Evolutionary conservation across 225 moss, liverwort and hornwort genomes (phyloP).

Genomic region (Pseudisothecium myosuroides): DNA sequence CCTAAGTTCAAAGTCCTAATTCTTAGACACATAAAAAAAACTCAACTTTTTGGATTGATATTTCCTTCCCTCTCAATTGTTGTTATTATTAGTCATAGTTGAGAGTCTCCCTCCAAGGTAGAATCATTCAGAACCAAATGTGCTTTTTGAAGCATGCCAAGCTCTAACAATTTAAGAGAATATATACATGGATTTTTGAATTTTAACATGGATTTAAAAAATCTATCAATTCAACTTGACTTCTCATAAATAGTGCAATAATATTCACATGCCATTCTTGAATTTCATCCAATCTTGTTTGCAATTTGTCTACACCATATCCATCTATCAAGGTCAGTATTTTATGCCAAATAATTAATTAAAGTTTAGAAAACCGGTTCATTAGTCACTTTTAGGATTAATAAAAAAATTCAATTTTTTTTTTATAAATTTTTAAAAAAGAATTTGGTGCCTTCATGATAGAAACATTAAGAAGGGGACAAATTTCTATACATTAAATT

Average conservation of each 20-base stretch:
- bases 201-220: accelerated
- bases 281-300: neutral
- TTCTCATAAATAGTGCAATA: neutral
- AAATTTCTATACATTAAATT: too few relatives aligned
- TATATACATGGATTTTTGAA: neutral
- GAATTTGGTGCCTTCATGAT: neutral
- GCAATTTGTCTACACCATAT: neutral
- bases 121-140: neutral
- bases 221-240: neutral
- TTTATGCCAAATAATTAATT: neutral
- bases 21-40: too few relatives aligned
- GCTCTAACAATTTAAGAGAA: neutral
- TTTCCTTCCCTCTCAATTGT: too few relatives aligned
- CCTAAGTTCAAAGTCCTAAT: too few relatives aligned
- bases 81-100: neutral
- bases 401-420: too few relatives aligned
- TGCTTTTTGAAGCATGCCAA: neutral
- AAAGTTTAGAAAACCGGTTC: accelerated
- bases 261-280: neutral
- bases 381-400: neutral
- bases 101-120: accelerated
- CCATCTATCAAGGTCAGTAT: neutral
- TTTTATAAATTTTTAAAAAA: too few relatives aligned
- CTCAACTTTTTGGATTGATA: too few relatives aligned
- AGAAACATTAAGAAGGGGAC: neutral